Evolutionary conservation across 2,329 filamentous ascomycete genomes (phyloP), one percentile per base, ranked within the genome.

Genomic region (Orbilia oligospora): DNA sequence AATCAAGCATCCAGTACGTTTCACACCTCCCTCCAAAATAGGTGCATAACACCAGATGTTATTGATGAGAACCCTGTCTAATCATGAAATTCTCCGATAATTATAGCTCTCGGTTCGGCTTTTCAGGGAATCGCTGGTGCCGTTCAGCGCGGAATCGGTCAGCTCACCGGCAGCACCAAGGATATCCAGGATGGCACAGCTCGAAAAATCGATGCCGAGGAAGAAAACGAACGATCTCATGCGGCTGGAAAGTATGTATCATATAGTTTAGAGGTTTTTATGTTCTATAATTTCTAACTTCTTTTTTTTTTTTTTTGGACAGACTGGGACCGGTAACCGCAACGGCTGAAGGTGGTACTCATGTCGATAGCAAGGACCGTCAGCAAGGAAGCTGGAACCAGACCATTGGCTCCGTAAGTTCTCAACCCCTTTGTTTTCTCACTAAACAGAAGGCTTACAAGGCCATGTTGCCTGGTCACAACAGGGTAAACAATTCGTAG

Each of bases 321-420:
- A 78, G 75, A 58, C 84, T 91, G n/a, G 93, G 92, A 3, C 90
- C 91, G 77, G 87, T 91, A 83, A 89, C 91, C 24, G 88, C 92
- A 73, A 91, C 91, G 10, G 87, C 90, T 4, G 89, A 90, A 0
- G 93, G 93, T 58, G 91, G 90, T 41, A 86, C 92, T 61, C 88
- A 91, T 80, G 88, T 89, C 81, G 93, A 97, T 84, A 87, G 93
- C 84, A 87, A 90, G 10, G 87, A 95, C 84, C 92, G 94, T 80
- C 86, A 88, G 22, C 84, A 89, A 18, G 94, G 95, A 51, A 88
- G 88, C 18, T 97, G 92, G 90, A 93, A 97, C 86, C 94, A 97
- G 86, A 97, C 93, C 4, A 83, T 94, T n/a, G 95, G 94, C 66
- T 89, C 91, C 0, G 75, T 78, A 49, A 78, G 75, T 48, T 22